Base-by-base conservation (phyloP, 805 yeast species). In the Zygoascus ofunaensis region DNA sequence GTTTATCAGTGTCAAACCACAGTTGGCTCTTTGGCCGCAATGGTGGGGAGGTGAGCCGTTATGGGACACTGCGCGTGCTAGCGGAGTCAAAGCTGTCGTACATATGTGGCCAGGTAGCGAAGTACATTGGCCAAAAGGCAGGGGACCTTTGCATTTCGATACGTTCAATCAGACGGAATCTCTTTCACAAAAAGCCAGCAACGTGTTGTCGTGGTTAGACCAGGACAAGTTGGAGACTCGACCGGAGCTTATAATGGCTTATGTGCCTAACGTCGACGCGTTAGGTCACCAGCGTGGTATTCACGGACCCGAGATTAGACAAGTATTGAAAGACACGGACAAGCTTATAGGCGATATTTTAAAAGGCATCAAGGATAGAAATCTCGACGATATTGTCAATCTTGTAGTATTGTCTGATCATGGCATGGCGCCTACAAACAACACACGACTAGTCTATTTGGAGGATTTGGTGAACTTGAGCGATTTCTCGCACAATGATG, bases 81-180 rank as follows among this genome's bases (percentile, higher is more conserved):
- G 82, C 47, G 80, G 79, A 4, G 72, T 81, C 2, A 65, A 65
- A 2, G 63, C 82, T 4, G 94, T 87, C 0, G 81, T 86, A n/a
- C 94, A 87, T 61, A 87, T 87, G 95, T 89, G 94, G 94, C 96
- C 96, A 0, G 96, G 96, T 1, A 78, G 87, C 47, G 95, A 87
- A 54, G 94, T 79, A 5, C 71, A 73, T 21, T 77, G 74, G 56
- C 60, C 61, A 4, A 72, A 70, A 19, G 38, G 34, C 28, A 23
- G 18, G 21, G 30, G 30, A 7, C 79, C 82, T 1, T 73, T 71
- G 39, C 51, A 48, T 39, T 76, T 77, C 28, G 92, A 82, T 51
- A 62, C 64, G 43, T 89, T 74, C 63, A 78, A 86, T 55, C 77
- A 76, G 3, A 62, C 77, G 1, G 94, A 84, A 61, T 52, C 71